Conservation (phyloP, 163 green algal genomes). For the Scenedesmus sp. region DNA sequence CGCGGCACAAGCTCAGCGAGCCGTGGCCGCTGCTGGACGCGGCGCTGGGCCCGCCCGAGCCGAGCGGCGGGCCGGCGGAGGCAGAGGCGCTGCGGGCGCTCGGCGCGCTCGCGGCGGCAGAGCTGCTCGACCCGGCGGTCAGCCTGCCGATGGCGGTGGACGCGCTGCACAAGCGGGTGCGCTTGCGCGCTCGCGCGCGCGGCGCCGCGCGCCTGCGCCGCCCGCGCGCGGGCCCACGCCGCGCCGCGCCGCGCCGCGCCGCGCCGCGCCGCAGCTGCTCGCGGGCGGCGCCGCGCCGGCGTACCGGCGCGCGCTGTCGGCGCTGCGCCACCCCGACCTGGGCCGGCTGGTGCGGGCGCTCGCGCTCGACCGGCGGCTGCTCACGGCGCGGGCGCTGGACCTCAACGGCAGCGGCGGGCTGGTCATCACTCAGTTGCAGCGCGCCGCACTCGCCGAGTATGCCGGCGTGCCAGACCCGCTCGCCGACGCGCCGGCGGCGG, state of each 20-base stretch:
- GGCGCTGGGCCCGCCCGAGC: neutral
- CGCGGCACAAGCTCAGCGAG: neutral
- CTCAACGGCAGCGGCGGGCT: constrained; percentile 45
- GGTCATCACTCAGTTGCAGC: neutral
- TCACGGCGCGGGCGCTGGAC: constrained; percentile 32
- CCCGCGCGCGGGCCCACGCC: too few relatives aligned
- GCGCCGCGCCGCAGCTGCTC: constrained; percentile 23
- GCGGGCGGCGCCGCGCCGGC: constrained; percentile 12
- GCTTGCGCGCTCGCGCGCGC: neutral
- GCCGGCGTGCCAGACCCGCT: constrained; percentile 44
- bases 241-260: too few relatives aligned
- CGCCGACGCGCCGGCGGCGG: neutral
- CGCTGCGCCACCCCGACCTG: constrained; percentile 42
- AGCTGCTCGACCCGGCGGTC: constrained; percentile 49
- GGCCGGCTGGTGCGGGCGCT: constrained; percentile 41
- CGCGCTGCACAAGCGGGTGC: constrained; percentile 54
- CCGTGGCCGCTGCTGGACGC: neutral
- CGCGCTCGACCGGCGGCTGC: neutral
- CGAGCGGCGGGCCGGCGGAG: constrained; percentile 15
- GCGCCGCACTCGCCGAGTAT: constrained; percentile 17
- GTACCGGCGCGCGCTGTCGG: neutral
- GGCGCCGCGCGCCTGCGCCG: too few relatives aligned
- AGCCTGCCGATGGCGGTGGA: constrained; percentile 53
- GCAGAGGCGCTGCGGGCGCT: constrained; percentile 10
- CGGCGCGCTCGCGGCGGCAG: constrained; percentile 35